Percentiles rank a stretch among this genome's conserved stretches.
Conservation (phyloP, 257 asterid genomes). For the Ajuga chamaepitys region DNA sequence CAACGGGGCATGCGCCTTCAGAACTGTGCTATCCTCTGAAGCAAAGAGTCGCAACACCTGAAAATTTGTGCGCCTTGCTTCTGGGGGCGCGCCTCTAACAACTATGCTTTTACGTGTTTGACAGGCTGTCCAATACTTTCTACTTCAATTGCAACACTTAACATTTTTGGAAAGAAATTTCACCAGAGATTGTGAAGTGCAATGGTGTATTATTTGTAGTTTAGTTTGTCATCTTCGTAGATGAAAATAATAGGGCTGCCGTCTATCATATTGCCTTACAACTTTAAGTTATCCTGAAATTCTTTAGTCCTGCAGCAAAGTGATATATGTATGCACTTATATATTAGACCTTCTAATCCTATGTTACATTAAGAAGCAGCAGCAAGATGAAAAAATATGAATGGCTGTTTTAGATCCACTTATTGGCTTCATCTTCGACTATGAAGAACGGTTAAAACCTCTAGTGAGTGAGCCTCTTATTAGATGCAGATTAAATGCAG, state of each 20-base stretch:
- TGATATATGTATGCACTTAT: too few species aligned
- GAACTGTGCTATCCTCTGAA: too few species aligned
- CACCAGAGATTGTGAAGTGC: not conserved
- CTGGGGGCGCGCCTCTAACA: too few species aligned
- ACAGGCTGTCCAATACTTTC: too few species aligned
- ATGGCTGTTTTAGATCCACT: not conserved
- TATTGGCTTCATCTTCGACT: not conserved
- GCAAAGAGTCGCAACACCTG: too few species aligned
- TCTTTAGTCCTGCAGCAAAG: too few species aligned
- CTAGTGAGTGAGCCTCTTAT: not conserved
- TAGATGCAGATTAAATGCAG: not conserved
- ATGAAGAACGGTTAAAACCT: not conserved
- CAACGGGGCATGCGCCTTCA: too few species aligned
- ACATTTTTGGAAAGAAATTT: not conserved
- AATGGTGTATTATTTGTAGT: not conserved
- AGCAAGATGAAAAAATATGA: constrained; percentile 3
- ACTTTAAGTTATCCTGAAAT: not conserved
- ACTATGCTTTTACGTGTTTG: too few species aligned
- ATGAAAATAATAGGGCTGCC: not conserved
- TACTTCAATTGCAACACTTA: too few species aligned
- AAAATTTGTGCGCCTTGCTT: too few species aligned
- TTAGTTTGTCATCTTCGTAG: not conserved
- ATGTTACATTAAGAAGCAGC: not conserved
- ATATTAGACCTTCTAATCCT: not conserved
- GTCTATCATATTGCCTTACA: not conserved